Percentiles rank a stretch among this genome's conserved stretches.
Evolutionary conservation across 164 flowering plant genomes (phyloP).

Genomic region (Vitis riparia): DNA sequence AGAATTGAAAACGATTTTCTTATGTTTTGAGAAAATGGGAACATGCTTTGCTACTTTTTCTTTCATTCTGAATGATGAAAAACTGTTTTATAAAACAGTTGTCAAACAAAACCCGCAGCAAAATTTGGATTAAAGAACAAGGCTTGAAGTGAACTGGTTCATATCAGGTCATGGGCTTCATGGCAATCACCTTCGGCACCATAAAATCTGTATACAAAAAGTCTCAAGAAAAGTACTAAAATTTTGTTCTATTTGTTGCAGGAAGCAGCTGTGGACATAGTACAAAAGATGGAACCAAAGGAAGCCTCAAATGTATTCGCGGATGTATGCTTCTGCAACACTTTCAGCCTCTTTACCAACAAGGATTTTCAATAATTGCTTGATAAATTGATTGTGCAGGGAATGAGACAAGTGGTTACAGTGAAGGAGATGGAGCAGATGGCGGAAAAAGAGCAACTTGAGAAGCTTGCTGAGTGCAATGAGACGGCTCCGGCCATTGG

Average conservation of each 20-base stretch:
- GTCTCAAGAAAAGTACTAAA: neutral
- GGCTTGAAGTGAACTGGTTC: too few species aligned
- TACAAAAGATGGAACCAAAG: constrained; percentile 23
- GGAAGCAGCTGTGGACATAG: constrained; percentile 47
- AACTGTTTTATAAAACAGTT: too few species aligned
- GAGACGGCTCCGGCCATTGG: constrained; percentile 6
- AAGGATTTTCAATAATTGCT: neutral
- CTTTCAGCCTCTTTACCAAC: neutral
- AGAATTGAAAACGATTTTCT: too few species aligned
- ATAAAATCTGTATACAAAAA: too few species aligned
- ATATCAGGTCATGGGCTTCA: too few species aligned
- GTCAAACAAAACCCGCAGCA: too few species aligned
- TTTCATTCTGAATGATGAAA: too few species aligned
- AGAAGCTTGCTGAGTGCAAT: constrained; percentile 1
- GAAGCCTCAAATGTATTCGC: constrained; percentile 27
- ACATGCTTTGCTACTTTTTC: too few species aligned
- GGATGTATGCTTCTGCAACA: constrained; percentile 21
- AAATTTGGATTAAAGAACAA: too few species aligned
- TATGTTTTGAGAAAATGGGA: too few species aligned
- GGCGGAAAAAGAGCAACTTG: constrained; percentile 9
- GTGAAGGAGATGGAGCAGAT: constrained; percentile 15
- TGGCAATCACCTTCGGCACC: too few species aligned
- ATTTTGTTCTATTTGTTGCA: constrained; percentile 8
- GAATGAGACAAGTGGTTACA: constrained; percentile 23
- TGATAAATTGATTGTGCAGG: constrained; percentile 11